Conservation (phyloP, 1,139 yeast genomes). For the Sugiyamaella pinicola region DNA sequence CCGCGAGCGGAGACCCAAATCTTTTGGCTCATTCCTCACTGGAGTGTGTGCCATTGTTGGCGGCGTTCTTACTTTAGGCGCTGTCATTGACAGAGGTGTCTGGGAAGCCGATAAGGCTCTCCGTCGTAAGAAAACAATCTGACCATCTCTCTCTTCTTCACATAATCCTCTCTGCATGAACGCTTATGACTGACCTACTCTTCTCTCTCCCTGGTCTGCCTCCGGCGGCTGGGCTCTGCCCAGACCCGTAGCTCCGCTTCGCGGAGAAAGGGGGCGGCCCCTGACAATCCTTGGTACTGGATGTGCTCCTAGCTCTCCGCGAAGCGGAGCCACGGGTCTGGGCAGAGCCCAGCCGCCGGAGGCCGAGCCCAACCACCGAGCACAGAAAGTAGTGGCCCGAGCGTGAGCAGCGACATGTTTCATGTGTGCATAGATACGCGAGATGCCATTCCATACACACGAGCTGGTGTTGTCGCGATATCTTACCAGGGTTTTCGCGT, state of each 20-base stretch:
- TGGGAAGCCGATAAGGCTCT: slow-evolving; percentile 87
- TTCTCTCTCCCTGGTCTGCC: neutral
- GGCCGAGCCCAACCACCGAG: neutral
- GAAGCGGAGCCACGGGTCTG: slow-evolving; percentile 8
- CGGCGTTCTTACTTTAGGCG: slow-evolving; percentile 90
- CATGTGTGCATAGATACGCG: too few relatives aligned
- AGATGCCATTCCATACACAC: too few relatives aligned
- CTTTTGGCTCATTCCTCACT: slow-evolving; percentile 83
- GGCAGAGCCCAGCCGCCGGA: slow-evolving; percentile 12
- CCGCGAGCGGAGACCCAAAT: slow-evolving; percentile 71
- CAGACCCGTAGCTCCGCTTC: neutral
- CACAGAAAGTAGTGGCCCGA: too few relatives aligned
- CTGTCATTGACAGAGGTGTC: slow-evolving; percentile 81
- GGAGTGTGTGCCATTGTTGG: slow-evolving; percentile 89
- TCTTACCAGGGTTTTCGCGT: too few relatives aligned
- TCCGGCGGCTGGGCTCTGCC: neutral
- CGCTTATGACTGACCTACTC: neutral
- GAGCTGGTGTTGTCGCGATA: too few relatives aligned
- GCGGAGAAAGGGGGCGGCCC: too few relatives aligned
- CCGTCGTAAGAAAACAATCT: slow-evolving; percentile 60
- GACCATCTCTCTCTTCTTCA: too few relatives aligned
- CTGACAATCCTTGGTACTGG: too few relatives aligned
- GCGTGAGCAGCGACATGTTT: too few relatives aligned
- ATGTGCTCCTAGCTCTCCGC: neutral
- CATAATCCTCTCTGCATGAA: neutral